Evolutionary conservation across 2,329 filamentous ascomycete species (phyloP).

Genomic region (Endothia cerciana): DNA sequence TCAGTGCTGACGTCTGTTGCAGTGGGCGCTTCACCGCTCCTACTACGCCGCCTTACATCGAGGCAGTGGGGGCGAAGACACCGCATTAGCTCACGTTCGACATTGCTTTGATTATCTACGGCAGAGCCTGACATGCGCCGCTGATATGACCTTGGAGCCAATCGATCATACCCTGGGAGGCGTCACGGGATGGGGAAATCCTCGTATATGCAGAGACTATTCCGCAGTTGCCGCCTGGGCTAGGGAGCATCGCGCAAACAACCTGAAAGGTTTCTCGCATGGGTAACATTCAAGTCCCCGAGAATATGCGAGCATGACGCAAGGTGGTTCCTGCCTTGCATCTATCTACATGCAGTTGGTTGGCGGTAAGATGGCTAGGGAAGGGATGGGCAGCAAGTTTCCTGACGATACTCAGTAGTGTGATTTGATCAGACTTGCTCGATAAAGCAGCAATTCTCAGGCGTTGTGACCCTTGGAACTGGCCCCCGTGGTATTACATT

Average conservation of each 20-base stretch:
- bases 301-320: too few relatives aligned
- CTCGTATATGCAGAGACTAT: neutral
- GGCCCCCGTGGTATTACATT: too few relatives aligned
- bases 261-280: neutral
- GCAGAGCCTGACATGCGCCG: constrained; percentile 1
- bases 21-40: neutral
- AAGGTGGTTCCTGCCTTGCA: too few relatives aligned
- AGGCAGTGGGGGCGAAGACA: neutral
- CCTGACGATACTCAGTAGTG: too few relatives aligned
- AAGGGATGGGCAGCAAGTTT: too few relatives aligned
- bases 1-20: too few relatives aligned
- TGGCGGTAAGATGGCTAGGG: too few relatives aligned
- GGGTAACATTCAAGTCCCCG: neutral
- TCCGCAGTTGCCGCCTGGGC: neutral
- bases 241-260: neutral
- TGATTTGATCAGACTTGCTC: too few relatives aligned
- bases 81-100: neutral
- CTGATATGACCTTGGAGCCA: neutral
- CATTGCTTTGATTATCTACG: neutral
- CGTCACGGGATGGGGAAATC: constrained; percentile 1
- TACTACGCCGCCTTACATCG: neutral
- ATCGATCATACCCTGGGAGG: neutral
- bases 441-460: too few relatives aligned
- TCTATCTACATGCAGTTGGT: too few relatives aligned
- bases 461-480: too few relatives aligned